Conservation (phyloP, 306 rosid species). For the Prunus mume region DNA sequence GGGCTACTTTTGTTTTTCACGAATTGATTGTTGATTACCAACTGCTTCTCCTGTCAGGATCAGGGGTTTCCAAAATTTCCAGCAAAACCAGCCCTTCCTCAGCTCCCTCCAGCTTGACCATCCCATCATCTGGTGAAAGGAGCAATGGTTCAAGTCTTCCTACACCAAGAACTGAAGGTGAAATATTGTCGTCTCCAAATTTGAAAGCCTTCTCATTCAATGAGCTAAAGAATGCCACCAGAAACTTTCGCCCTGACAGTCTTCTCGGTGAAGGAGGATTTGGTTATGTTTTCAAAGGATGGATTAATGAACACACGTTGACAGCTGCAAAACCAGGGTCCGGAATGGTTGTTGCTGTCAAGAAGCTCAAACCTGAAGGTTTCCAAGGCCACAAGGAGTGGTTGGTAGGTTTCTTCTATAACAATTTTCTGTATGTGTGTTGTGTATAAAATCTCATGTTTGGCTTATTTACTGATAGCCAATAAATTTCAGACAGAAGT, state of each 20-base stretch:
- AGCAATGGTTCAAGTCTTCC: constrained; percentile 61
- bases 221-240: constrained; percentile 82
- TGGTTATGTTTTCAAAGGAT: constrained; percentile 89
- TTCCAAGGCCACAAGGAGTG: constrained; percentile 96
- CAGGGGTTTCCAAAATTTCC: constrained; percentile 47
- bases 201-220: constrained; percentile 64
- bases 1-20: background rate
- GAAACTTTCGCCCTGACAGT: constrained; percentile 80
- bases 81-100: constrained; percentile 51
- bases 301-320: constrained; percentile 68
- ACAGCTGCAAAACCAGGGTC: constrained; percentile 75
- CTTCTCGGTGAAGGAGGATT: constrained; percentile 97
- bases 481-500: constrained; percentile 80
- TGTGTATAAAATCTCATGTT: constrained; percentile 3
- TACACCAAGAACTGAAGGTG: constrained; percentile 83
- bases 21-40: constrained; percentile 16
- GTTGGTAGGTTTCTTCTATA: constrained; percentile 60
- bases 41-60: constrained; percentile 22
- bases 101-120: constrained; percentile 41
- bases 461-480: constrained; percentile 20
- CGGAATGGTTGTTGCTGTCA: constrained; percentile 88
- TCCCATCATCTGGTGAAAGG: constrained; percentile 48
- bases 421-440: background rate
- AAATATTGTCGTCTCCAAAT: constrained; percentile 79
- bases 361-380: constrained; percentile 89